Base-by-base conservation (phyloP, 2,329 filamentous ascomycete genomes). In the Mycogone perniciosa region DNA sequence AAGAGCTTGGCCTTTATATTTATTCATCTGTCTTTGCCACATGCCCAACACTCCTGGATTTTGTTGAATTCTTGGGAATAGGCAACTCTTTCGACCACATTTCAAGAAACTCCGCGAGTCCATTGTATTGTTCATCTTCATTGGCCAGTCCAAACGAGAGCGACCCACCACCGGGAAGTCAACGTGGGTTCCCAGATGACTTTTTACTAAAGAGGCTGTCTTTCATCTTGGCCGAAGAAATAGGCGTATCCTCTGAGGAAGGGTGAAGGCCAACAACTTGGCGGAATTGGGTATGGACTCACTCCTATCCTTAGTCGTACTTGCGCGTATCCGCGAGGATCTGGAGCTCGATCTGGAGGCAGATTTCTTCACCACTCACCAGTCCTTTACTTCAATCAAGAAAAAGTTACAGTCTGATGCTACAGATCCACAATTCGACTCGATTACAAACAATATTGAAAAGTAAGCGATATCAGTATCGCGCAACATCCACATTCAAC, bases 281-380 rank as follows among this genome's bases (percentile, higher is more conserved):
- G 64, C 71, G 10, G 78, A 82, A 57, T 67, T 81, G 7, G 80
- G 80, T 33, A 75, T 81, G 20, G 80, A 84, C 60, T 82, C 79
- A 1, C 68, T 84, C 20, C 78, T 82, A 75, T 72, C 76, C 4
- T 64, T 84, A 44, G 79, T 76, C 11, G 76, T 83, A 34, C 72
- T 71, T 44, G 77, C 76, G 31, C 72, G 76, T 45, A 71, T 82
- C 44, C 75, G 76, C 20, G 79, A 82, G 59, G 77, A 82, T 37
- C 62, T 82, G 7, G 77, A 79, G 31, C 62, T 82, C n/a, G 72
- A 79, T 52, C 61, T 82, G 8, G 67, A 73, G 54, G 74, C 74
- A 4, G 70, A 77, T 8, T 49, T 44, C 8, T 81, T 82, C 58
- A 69, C 77, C 31, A 76, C 81, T 49, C 67, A 76, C 54, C 66